Conservation (phyloP, 148 eudicot species). For the Nepenthes mirabilis region DNA sequence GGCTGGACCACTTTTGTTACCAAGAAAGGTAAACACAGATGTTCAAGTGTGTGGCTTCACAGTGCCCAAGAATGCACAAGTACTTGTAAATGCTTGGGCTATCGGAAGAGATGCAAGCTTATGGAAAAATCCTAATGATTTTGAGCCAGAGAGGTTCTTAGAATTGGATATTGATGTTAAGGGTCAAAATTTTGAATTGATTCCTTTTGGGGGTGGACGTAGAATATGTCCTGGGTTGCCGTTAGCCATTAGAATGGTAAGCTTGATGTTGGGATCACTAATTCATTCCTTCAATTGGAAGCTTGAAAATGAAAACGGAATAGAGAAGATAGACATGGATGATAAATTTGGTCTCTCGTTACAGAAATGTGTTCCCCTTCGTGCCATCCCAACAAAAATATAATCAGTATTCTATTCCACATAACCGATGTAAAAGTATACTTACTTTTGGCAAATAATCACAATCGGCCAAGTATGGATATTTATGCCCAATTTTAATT, state of each 20-base stretch:
- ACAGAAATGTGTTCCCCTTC: no score
- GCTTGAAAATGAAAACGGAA: neutral
- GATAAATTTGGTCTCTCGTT: no score
- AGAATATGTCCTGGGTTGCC: constrained; percentile 2
- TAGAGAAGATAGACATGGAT: no score
- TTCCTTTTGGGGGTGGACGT: constrained; percentile 1
- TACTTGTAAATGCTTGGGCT: constrained; percentile 2
- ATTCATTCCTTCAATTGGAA: constrained; percentile 4
- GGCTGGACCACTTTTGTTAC: neutral
- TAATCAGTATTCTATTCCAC: no score
- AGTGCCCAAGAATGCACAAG: constrained; percentile 1
- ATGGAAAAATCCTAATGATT: neutral
- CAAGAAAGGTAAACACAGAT: neutral
- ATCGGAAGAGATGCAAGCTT: constrained; percentile 3
- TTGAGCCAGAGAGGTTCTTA: constrained; percentile 1
- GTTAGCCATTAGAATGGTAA: neutral
- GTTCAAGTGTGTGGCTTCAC: neutral
- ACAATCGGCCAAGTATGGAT: no score
- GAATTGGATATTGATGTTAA: constrained; percentile 1
- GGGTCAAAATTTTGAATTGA: constrained; percentile 3
- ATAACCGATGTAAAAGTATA: no score
- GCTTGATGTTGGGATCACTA: neutral
- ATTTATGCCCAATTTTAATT: no score
- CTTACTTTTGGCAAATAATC: no score
- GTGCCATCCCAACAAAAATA: no score